These are phyloP conservation scores for Spizellomyces sp. DNA, from an alignment of 192 early-diverging fungal genomes.

Conservation along the genomic window DNA sequence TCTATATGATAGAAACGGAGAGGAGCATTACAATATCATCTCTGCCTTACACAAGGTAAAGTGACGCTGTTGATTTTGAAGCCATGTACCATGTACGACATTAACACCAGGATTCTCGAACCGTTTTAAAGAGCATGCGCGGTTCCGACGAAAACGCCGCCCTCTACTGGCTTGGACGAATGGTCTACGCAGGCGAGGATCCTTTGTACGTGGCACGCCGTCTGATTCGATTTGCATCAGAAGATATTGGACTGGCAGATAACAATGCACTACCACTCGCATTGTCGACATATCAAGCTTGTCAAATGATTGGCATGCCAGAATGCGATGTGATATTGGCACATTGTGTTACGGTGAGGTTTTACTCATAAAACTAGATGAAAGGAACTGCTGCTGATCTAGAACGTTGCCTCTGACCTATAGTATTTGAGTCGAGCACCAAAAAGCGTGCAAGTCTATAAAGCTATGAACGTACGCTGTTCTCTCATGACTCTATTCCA, in stretches of 20 bases:
- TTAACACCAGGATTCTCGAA: not conserved
- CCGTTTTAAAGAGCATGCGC: slow-evolving; percentile 60
- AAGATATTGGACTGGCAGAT: slow-evolving; percentile 89
- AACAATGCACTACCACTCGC: slow-evolving; percentile 74
- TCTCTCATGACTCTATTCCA: not conserved
- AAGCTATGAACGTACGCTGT: slow-evolving; percentile 59
- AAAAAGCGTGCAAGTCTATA: slow-evolving; percentile 82
- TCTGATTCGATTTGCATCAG: slow-evolving; percentile 78
- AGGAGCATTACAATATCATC: slow-evolving; percentile 92
- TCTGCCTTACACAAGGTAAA: slow-evolving; percentile 80
- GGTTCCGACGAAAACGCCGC: slow-evolving; percentile 78
- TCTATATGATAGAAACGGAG: slow-evolving; percentile 78
- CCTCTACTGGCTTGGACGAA: slow-evolving; percentile 88
- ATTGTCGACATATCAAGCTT: slow-evolving; percentile 77
- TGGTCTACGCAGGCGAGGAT: slow-evolving; percentile 89
- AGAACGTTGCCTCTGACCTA: too few relatives aligned
- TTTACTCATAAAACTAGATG: not conserved
- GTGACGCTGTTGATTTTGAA: not conserved
- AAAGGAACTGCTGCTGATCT: not conserved
- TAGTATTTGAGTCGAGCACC: slow-evolving; percentile 75
- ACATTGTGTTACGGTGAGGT: slow-evolving; percentile 59
- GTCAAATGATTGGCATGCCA: slow-evolving; percentile 88
- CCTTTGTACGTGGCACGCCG: slow-evolving; percentile 84
- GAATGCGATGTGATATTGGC: slow-evolving; percentile 87
- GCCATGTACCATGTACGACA: not conserved